phyloP scores from a whole-genome alignment of 805 yeast species.

The Wickerhamomyces subpelliculosus region DNA sequence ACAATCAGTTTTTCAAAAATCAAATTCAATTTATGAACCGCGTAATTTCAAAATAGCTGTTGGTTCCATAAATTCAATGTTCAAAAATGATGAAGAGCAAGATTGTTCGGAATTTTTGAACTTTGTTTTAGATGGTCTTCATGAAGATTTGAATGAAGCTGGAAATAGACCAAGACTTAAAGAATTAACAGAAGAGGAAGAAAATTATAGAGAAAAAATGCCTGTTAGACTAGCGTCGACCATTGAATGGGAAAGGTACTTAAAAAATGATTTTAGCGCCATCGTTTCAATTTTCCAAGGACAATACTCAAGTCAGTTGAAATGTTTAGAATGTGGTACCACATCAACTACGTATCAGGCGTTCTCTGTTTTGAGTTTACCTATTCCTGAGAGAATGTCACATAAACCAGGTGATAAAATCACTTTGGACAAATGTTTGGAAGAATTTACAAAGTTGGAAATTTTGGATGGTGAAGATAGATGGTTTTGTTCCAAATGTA shows the following conservation, averaged over 20 bases:
- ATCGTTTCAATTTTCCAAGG: constrained; percentile 85
- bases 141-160: constrained; percentile 73
- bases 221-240: constrained; percentile 79
- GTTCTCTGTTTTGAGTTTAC: constrained; percentile 71
- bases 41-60: constrained; percentile 55
- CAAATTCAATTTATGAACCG: constrained; percentile 46
- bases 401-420: constrained; percentile 20
- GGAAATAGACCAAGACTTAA: constrained; percentile 48
- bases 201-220: constrained; percentile 59
- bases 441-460: constrained; percentile 72
- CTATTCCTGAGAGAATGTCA: constrained; percentile 51
- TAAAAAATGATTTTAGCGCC: constrained; percentile 70
- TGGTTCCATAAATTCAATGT: constrained; percentile 61
- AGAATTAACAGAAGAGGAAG: constrained; percentile 67
- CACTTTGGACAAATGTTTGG: constrained; percentile 57
- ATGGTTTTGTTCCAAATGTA: constrained; percentile 82
- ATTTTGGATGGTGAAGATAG: constrained; percentile 68
- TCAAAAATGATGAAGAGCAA: constrained; percentile 67
- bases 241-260: constrained; percentile 87
- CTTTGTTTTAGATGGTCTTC: constrained; percentile 67
- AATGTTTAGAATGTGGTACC: constrained; percentile 61
- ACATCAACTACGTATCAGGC: constrained; percentile 86
- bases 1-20: constrained; percentile 42
- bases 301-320: constrained; percentile 73
- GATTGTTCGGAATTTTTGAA: constrained; percentile 81